Evolutionary conservation across 129 eudicot species (phyloP).

Genomic region (Lactuca saligna): DNA sequence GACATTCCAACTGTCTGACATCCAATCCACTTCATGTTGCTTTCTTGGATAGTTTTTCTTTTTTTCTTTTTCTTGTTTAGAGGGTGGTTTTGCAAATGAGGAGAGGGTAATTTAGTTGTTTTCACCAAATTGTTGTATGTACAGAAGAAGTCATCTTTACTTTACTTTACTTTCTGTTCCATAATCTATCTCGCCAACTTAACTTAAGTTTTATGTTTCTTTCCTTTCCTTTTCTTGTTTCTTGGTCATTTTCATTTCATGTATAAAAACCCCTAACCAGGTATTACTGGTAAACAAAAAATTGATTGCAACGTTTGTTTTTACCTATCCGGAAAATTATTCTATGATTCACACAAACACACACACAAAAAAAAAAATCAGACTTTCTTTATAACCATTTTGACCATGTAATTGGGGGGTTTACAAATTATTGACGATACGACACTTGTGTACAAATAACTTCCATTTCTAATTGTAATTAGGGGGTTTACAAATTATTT

Average conservation of each 20-base stretch:
- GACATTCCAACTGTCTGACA: conserved; percentile 37
- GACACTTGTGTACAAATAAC: no score
- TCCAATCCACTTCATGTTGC: conserved; percentile 9
- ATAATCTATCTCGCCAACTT: conserved; percentile 15
- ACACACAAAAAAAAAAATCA: no score
- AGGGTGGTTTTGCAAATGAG: conserved; percentile 8
- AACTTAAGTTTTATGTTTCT: conserved; percentile 17
- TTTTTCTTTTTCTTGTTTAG: conserved; percentile 16
- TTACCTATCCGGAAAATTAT: no score
- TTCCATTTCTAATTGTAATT: no score
- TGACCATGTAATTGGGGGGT: no score
- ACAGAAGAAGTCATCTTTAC: conserved; percentile 24
- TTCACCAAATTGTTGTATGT: conserved; percentile 14
- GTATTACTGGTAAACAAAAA: no score
- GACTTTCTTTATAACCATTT: no score
- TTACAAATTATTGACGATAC: no score
- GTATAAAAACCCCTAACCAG: no score
- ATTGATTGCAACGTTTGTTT: no score
- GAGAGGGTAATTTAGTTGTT: conserved; percentile 13
- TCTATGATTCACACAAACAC: no score
- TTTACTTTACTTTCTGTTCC: conserved; percentile 9
- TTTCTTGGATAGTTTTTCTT: conserved; percentile 17
- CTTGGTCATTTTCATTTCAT: not conserved
- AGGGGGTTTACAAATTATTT: no score
- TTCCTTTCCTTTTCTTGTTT: not conserved